Evolutionary conservation across 2,329 filamentous ascomycete species (phyloP).

Genomic region (Fusarium mangiferae): DNA sequence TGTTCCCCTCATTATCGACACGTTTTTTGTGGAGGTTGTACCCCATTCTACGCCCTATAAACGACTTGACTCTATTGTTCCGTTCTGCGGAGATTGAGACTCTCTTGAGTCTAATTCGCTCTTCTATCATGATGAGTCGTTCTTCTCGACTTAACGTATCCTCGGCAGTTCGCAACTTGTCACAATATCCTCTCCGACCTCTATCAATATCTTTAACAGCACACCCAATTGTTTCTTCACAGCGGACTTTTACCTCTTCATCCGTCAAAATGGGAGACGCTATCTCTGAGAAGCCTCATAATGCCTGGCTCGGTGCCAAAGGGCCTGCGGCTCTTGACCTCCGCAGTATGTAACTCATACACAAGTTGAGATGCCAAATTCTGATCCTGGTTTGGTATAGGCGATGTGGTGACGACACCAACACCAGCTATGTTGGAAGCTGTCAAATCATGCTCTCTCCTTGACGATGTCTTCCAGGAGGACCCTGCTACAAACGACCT

Average conservation of each 20-base stretch:
- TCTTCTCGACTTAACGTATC: constrained; percentile 10
- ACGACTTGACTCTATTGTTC: neutral
- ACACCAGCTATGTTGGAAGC: constrained; percentile 84
- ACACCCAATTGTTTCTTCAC: neutral
- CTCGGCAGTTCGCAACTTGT: constrained; percentile 1
- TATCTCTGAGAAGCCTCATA: constrained; percentile 32
- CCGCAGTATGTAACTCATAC: constrained; percentile 47
- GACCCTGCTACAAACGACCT: constrained; percentile 82
- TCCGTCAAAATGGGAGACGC: constrained; percentile 28
- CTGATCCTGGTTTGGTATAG: constrained; percentile 43
- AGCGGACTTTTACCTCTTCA: constrained; percentile 23
- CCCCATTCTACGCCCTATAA: neutral
- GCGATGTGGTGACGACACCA: constrained; percentile 74
- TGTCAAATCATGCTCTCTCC: constrained; percentile 77
- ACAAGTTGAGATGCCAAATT: neutral
- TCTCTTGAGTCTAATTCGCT: neutral
- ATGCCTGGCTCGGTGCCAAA: constrained; percentile 52
- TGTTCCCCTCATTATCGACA: constrained; percentile 23
- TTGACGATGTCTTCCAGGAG: constrained; percentile 86
- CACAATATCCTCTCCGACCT: neutral
- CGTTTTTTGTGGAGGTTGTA: constrained; percentile 21
- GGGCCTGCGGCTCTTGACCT: constrained; percentile 54
- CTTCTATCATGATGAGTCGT: constrained; percentile 15
- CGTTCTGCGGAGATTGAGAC: constrained; percentile 12
- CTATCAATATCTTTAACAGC: neutral